Conservation (phyloP, 768 basidiomycete species). For the Tricholomella constricta region DNA sequence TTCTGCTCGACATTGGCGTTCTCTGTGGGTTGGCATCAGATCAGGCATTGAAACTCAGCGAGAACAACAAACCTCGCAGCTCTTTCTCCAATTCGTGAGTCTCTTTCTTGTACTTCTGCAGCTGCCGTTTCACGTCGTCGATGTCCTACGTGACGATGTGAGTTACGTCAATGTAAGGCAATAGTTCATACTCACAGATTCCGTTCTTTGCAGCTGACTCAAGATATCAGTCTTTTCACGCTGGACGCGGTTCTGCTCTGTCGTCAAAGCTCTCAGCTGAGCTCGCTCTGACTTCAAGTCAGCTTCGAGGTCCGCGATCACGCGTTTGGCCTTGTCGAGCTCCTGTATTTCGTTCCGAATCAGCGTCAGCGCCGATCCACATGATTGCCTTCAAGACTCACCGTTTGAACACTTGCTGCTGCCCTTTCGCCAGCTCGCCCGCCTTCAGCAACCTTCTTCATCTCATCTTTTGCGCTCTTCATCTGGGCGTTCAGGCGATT, state of each 20-base stretch:
- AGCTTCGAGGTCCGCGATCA: slow-evolving; percentile 68
- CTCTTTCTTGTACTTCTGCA: slow-evolving; percentile 71
- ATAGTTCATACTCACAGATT: slow-evolving; percentile 51
- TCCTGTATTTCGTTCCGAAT: slow-evolving; percentile 52
- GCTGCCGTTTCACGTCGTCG: slow-evolving; percentile 70
- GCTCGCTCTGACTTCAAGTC: slow-evolving; percentile 73
- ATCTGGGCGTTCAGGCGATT: slow-evolving; percentile 66
- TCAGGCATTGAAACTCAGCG: not conserved
- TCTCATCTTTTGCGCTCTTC: slow-evolving; percentile 58
- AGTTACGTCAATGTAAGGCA: not conserved
- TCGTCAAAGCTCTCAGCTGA: slow-evolving; percentile 59
- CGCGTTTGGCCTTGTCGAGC: slow-evolving; percentile 63
- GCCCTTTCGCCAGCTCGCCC: slow-evolving; percentile 51
- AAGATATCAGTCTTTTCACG: slow-evolving; percentile 67
- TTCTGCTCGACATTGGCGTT: slow-evolving; percentile 75
- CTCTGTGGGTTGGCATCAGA: slow-evolving; percentile 36
- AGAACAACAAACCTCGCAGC: slow-evolving; percentile 55
- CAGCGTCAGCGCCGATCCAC: not conserved
- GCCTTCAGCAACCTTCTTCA: slow-evolving; percentile 51
- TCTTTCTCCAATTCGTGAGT: slow-evolving; percentile 75
- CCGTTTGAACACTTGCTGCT: slow-evolving; percentile 56
- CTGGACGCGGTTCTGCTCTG: slow-evolving; percentile 63
- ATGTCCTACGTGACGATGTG: slow-evolving; percentile 57
- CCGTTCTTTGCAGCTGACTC: slow-evolving; percentile 67
- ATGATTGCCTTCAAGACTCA: slow-evolving; percentile 30